These are phyloP conservation scores for Pichia terricola DNA, from an alignment of 1,139 yeast species.

Conservation along the genomic window DNA sequence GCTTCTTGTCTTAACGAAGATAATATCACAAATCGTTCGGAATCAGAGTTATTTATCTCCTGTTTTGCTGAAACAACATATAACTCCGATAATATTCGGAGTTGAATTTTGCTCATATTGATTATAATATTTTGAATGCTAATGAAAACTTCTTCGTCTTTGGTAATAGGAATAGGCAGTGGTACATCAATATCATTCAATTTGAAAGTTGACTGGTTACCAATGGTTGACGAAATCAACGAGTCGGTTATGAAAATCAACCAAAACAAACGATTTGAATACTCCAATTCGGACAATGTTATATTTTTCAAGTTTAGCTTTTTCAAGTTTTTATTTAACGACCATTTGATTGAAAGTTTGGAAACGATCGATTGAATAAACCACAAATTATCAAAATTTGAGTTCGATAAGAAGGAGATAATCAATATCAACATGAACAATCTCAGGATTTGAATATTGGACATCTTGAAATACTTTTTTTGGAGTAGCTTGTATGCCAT, in stretches of 20 bases:
- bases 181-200: slow-evolving; percentile 40
- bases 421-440: slow-evolving; percentile 28
- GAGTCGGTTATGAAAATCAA: slow-evolving; percentile 41
- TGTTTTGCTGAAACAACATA: slow-evolving; percentile 33
- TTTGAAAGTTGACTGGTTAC: slow-evolving; percentile 35
- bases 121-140: slow-evolving; percentile 33
- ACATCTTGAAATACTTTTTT: neutral
- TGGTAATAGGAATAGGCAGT: slow-evolving; percentile 30
- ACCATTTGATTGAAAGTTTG: slow-evolving; percentile 5
- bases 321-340: slow-evolving; percentile 27
- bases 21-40: slow-evolving; percentile 26
- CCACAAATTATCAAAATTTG: slow-evolving; percentile 41
- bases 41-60: slow-evolving; percentile 18
- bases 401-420: slow-evolving; percentile 14
- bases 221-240: slow-evolving; percentile 34
- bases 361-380: slow-evolving; percentile 36
- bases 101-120: slow-evolving; percentile 34
- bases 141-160: slow-evolving; percentile 32
- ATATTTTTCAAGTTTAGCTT: slow-evolving; percentile 20
- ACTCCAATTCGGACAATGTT: slow-evolving; percentile 30
- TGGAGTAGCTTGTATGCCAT: slow-evolving; percentile 4
- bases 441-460: slow-evolving; percentile 23
- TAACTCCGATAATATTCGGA: slow-evolving; percentile 31
- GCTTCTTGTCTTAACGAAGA: slow-evolving; percentile 29
- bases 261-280: slow-evolving; percentile 39